Conservation (phyloP, 352 stramenopile species). For the Plasmopara muralis region DNA sequence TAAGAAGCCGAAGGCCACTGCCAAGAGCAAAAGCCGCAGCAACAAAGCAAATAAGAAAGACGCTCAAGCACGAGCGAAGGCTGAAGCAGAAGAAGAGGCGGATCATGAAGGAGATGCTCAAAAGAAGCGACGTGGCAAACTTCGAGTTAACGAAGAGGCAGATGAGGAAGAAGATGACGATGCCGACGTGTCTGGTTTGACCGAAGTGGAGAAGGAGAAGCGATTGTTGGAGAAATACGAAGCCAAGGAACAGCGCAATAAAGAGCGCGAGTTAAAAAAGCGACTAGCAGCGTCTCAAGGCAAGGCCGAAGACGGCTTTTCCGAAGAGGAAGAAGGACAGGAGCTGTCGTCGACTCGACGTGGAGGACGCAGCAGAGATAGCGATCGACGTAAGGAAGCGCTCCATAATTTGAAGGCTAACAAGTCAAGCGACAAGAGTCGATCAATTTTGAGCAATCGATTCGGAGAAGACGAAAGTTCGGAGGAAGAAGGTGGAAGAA, state of each 20-base stretch:
- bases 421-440: slow-evolving; percentile 66
- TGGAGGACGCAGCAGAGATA: slow-evolving; percentile 52
- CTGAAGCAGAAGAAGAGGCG: slow-evolving; percentile 44
- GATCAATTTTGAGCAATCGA: slow-evolving; percentile 73
- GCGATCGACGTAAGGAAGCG: slow-evolving; percentile 70
- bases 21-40: slow-evolving; percentile 24
- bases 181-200: slow-evolving; percentile 59
- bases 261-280: slow-evolving; percentile 80
- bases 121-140: slow-evolving; percentile 28
- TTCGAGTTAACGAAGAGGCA: slow-evolving; percentile 31
- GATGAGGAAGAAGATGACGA: slow-evolving; percentile 51
- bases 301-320: slow-evolving; percentile 30
- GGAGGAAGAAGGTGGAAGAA: slow-evolving; percentile 32
- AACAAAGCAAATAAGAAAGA: slow-evolving; percentile 28
- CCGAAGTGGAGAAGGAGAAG: slow-evolving; percentile 85
- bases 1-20: slow-evolving; percentile 30
- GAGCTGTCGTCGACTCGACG: slow-evolving; percentile 43
- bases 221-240: slow-evolving; percentile 83
- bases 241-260: slow-evolving; percentile 72
- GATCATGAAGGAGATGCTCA: slow-evolving; percentile 45
- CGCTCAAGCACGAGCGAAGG: slow-evolving; percentile 32
- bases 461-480: slow-evolving; percentile 56
- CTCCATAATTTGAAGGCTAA: slow-evolving; percentile 73
- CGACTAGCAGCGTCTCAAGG: slow-evolving; percentile 53
- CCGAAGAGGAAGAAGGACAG: slow-evolving; percentile 25